These are phyloP conservation scores for Aspergillus pseudonomiae DNA, from an alignment of 2,329 filamentous ascomycete genomes.

Conservation along the genomic window DNA sequence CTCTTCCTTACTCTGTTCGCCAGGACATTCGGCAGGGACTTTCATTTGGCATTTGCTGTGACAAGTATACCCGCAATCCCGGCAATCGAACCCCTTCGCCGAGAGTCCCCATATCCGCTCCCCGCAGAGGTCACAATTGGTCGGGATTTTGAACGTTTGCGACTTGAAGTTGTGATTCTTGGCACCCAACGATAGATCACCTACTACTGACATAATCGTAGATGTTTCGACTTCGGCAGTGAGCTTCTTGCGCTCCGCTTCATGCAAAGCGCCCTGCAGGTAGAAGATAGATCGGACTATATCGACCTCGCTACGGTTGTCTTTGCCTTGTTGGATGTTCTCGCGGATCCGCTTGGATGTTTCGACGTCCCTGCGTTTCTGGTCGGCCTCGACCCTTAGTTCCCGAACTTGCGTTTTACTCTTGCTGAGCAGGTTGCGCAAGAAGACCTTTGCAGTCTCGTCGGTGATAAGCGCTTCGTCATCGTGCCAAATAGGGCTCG, in stretches of 20 bases:
- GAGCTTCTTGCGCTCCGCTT: slow-evolving; percentile 78
- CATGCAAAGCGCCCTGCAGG: slow-evolving; percentile 81
- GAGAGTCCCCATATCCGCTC: slow-evolving; percentile 97
- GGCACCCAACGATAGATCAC: slow-evolving; percentile 88
- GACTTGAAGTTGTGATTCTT: slow-evolving; percentile 97
- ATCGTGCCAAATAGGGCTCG: slow-evolving; percentile 96
- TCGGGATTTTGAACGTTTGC: slow-evolving; percentile 99
- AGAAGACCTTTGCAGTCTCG: slow-evolving; percentile 82
- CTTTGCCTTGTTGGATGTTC: slow-evolving; percentile 76
- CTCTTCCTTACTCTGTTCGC: slow-evolving; percentile 90
- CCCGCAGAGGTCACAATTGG: slow-evolving; percentile 94
- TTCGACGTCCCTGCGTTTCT: slow-evolving; percentile 84
- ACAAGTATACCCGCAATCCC: slow-evolving; percentile 96
- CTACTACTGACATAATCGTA: slow-evolving; percentile 87
- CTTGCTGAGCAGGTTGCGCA: slow-evolving; percentile 89
- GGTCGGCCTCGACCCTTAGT: slow-evolving; percentile 79
- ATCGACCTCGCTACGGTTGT: slow-evolving; percentile 86
- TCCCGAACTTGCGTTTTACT: slow-evolving; percentile 84
- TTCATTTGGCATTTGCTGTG: slow-evolving; percentile 99
- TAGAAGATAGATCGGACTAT: slow-evolving; percentile 81
- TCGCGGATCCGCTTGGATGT: slow-evolving; percentile 72
- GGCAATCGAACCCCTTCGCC: slow-evolving; percentile 94
- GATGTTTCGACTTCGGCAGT: slow-evolving; percentile 91
- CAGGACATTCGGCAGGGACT: slow-evolving; percentile 92
- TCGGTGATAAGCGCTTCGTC: slow-evolving; percentile 85